Base-by-base conservation (phyloP, 2,329 filamentous ascomycete genomes). In the Colletotrichum trifolii region DNA sequence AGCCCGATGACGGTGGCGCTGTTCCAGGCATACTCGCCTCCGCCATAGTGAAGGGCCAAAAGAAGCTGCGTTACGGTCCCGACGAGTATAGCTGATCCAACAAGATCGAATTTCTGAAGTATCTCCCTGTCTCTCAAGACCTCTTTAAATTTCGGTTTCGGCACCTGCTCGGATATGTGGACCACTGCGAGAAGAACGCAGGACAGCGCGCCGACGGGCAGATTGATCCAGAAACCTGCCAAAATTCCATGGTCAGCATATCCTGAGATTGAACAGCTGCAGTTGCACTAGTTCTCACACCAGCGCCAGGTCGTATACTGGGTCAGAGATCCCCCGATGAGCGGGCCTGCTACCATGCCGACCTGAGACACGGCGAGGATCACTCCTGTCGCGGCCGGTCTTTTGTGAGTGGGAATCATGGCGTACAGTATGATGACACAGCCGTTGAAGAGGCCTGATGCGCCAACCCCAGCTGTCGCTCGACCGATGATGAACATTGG, bases 401-500 rank as follows among this genome's bases (percentile, higher is more conserved):
- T 68, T 52, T 69, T 73, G 10, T 73, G 67, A 1, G 73, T 64
- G 2, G 74, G 70, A 1, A 72, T 67, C 6, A 71, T 71, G 36
- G 69, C 69, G 8, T 73, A 71, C 33, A 79, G 69, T 8, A 78
- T 74, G 15, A 74, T 76, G 42, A 77, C 66, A 6, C 72, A 72
- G 43, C 75, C 75, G 46, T 74, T 77, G 17, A 79, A 78, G 6
- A 85, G 72, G 1, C 78, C 83, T 11, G 82, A 78, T 6, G 74
- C 75, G 2, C 83, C 84, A 1, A 78, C 71, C 0, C 83, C 83
- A 1, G 83, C 79, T 7, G 85, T 69, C 0, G 81, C 82, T 40
- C 83, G 74, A 0, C 84, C 83, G 6, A 83, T 71, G 56, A 86
- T 86, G 42, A 86, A 75, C 73, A 81, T 79, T 1, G 72, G 71